Base-by-base conservation (phyloP, 2,329 filamentous ascomycete genomes). In the Cytospora mali region DNA sequence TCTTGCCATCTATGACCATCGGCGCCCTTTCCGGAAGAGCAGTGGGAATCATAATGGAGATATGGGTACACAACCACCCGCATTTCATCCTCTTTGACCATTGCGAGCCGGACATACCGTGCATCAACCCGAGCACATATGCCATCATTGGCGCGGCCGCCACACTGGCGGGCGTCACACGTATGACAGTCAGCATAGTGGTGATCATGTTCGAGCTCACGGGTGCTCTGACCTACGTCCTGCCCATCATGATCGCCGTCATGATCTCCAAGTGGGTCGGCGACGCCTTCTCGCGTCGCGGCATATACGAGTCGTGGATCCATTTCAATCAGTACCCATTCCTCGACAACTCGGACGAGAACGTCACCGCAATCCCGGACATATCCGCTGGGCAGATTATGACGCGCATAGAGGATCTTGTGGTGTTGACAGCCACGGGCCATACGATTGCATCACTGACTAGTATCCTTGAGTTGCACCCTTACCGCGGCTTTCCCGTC, bases 121-220 rank as follows among this genome's bases (percentile, higher is more conserved):
- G 95, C 76, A 88, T 99, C 56, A 97, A 91, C 0, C 94, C 95
- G 0, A 95, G 94, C 16, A 96, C 94, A 1, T 99, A 99, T 73
- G 95, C 95, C 66, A 96, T 99, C 70, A 90, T 99, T 66, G 95
- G 95, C 35, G 95, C 95, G 0, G 94, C 95, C 0, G 93, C 95
- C 4, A 92, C 94, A n/a, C 86, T 99, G 1, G 92, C 91, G 6
- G 95, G 95, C 54, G 92, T 96, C 39, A 98, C 94, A 21, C 87
- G 94, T 68, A 96, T 99, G 88, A 99, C 95, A 0, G 93, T 97
- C 13, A 97, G 93, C 14, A 97, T 99, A 68, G 94, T 99, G 5
- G 95, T 98, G 71, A 99, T 99, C 78, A 97, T 97, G 90, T 99
- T 99, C 72, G 95, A 99, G 79, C 88, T 99, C 61, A 99, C 95